Evolutionary conservation across 306 rosid species (phyloP).

Genomic region (Gynostemma pentaphyllum): DNA sequence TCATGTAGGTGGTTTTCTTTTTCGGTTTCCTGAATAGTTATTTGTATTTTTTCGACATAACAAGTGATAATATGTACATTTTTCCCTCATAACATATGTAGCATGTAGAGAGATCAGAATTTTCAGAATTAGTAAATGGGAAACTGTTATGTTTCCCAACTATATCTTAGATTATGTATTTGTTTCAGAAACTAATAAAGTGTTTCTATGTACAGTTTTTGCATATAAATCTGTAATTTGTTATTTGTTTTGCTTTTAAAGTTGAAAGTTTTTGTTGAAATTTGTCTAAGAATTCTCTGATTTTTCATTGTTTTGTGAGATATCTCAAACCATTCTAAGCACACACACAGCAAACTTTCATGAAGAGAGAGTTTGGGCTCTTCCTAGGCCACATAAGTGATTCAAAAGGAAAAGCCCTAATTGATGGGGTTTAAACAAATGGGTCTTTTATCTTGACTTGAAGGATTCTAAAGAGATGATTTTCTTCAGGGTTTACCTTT

Average conservation of each 20-base stretch:
- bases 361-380: no score
- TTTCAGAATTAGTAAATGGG: not conserved
- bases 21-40: constrained; percentile 7
- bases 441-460: no score
- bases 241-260: not conserved
- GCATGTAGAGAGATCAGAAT: not conserved
- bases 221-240: not conserved
- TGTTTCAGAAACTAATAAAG: not conserved
- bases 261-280: not conserved
- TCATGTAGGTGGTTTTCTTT: not conserved
- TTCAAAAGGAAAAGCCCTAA: no score
- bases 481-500: no score
- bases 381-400: no score
- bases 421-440: no score
- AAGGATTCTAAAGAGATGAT: no score
- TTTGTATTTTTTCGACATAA: constrained; percentile 1
- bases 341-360: no score
- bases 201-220: constrained; percentile 3
- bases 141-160: constrained; percentile 3
- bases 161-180: constrained; percentile 5
- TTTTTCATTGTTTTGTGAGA: no score
- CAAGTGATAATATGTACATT: constrained; percentile 3
- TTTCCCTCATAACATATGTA: not conserved
- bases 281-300: no score
- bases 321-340: no score